Evolutionary conservation across 73 alveolate species (phyloP).

Genomic region (Stentor coeruleus): DNA sequence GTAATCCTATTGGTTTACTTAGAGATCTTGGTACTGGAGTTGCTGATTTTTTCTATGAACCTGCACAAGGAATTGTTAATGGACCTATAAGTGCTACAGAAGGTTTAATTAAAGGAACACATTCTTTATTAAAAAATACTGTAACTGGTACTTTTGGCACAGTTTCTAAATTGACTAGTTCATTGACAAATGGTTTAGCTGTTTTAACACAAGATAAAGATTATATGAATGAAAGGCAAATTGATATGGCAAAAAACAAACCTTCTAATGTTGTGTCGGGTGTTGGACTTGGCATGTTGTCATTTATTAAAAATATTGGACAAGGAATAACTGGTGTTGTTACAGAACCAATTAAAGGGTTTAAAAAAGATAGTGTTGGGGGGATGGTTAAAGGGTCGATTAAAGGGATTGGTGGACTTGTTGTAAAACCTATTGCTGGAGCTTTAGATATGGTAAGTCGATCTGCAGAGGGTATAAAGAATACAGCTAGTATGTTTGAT

Average conservation of each 20-base stretch:
- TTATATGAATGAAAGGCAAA: constrained; percentile 78
- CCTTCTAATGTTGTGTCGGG: constrained; percentile 93
- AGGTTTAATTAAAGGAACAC: constrained; percentile 92
- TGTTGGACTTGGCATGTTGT: constrained; percentile 79
- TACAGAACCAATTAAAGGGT: constrained; percentile 81
- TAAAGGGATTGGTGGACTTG: constrained; percentile 85
- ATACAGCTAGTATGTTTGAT: constrained; percentile 70
- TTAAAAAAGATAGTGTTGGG: constrained; percentile 65
- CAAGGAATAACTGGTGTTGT: constrained; percentile 90
- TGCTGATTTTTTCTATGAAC: constrained; percentile 89
- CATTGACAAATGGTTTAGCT: constrained; percentile 88
- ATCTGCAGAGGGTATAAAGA: constrained; percentile 96
- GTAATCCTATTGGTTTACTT: constrained; percentile 88
- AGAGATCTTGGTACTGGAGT: constrained; percentile 91
- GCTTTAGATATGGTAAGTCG: constrained; percentile 82
- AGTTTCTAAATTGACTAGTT: constrained; percentile 77
- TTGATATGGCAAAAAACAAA: constrained; percentile 69
- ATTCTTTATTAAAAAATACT: constrained; percentile 87
- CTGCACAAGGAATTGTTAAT: constrained; percentile 90
- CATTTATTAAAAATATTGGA: constrained; percentile 57
- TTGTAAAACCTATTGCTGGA: constrained; percentile 86
- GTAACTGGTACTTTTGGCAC: constrained; percentile 95
- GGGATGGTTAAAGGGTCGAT: constrained; percentile 85
- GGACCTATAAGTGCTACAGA: constrained; percentile 90
- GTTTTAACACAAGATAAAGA: constrained; percentile 90